Conservation (phyloP, 202 grass and related monocot genomes). For the Setaria italica region DNA sequence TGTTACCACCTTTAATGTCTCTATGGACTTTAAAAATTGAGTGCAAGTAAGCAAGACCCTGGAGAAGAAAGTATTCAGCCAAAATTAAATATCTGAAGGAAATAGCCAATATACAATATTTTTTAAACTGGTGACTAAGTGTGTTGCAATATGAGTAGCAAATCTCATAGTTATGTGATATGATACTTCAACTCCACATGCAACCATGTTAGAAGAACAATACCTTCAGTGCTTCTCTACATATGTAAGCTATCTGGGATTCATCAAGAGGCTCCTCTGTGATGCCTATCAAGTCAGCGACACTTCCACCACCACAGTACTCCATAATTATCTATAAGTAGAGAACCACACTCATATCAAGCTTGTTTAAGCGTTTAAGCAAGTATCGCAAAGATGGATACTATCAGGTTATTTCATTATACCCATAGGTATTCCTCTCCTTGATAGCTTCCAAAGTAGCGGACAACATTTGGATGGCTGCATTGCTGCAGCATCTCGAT, state of each 20-base stretch:
- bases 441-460: slow-evolving; percentile 99
- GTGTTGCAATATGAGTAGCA: slow-evolving; percentile 21
- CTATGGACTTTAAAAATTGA: slow-evolving; percentile 99
- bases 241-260: slow-evolving; percentile 98
- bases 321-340: slow-evolving; percentile 95
- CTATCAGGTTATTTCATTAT: slow-evolving; percentile 43
- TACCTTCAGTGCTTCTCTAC: slow-evolving; percentile 98
- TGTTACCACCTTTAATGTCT: slow-evolving; percentile 99
- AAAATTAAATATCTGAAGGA: slow-evolving; percentile 41
- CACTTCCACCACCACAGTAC: slow-evolving; percentile 97
- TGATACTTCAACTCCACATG: slow-evolving; percentile 28
- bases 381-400: slow-evolving; percentile 21
- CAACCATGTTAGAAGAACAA: slow-evolving; percentile 25
- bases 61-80: slow-evolving; percentile 49
- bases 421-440: slow-evolving; percentile 99
- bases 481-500: slow-evolving; percentile 99
- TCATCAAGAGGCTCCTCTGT: slow-evolving; percentile 95
- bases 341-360: slow-evolving; percentile 18
- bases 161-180: neutral
- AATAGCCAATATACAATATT: slow-evolving; percentile 9
- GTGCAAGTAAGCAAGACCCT: slow-evolving; percentile 99
- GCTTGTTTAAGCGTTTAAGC: slow-evolving; percentile 24
- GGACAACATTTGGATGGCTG: slow-evolving; percentile 97
- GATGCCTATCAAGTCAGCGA: slow-evolving; percentile 95
- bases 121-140: slow-evolving; percentile 10